phyloP scores from a whole-genome alignment of 352 stramenopile genomes.

The Globisporangium middletonii region DNA sequence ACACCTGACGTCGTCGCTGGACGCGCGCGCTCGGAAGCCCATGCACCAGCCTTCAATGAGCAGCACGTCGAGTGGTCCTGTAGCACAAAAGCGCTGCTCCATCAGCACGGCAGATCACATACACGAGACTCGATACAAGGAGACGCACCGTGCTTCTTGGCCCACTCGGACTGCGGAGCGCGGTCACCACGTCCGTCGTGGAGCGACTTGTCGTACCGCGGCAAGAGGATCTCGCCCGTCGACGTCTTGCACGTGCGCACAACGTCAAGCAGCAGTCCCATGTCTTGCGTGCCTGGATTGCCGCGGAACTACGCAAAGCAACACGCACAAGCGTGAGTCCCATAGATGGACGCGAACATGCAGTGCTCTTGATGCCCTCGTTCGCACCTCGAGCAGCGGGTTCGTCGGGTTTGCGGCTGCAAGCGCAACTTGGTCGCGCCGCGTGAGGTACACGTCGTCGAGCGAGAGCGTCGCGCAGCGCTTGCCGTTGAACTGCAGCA shows the following conservation, averaged over 20 bases:
- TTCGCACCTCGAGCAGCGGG: conserved; percentile 65
- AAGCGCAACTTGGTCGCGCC: conserved; percentile 55
- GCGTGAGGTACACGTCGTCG: conserved; percentile 80
- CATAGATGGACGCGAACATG: too few relatives aligned
- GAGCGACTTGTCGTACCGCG: conserved; percentile 79
- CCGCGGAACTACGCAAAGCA: conserved; percentile 48
- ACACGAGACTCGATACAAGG: too few relatives aligned
- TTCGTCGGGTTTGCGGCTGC: conserved; percentile 55
- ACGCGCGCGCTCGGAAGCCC: conserved; percentile 59
- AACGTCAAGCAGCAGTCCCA: conserved; percentile 55
- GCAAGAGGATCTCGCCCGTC: conserved; percentile 36
- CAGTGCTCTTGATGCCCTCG: background rate
- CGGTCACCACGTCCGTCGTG: conserved; percentile 71
- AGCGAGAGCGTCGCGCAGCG: conserved; percentile 72
- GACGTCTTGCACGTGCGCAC: conserved; percentile 52
- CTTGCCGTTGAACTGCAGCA: conserved; percentile 43
- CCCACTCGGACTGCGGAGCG: conserved; percentile 46
- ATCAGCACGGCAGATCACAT: background rate
- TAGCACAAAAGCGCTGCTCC: background rate
- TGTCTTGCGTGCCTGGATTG: conserved; percentile 78
- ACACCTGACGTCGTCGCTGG: conserved; percentile 29
- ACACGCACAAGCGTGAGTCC: too few relatives aligned
- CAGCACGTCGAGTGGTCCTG: conserved; percentile 74
- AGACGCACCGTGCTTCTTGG: conserved; percentile 28
- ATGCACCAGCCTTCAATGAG: conserved; percentile 86